Evolutionary conservation across 1,139 yeast genomes (phyloP).

Genomic region (Keqinozyma sinolaborantium): DNA sequence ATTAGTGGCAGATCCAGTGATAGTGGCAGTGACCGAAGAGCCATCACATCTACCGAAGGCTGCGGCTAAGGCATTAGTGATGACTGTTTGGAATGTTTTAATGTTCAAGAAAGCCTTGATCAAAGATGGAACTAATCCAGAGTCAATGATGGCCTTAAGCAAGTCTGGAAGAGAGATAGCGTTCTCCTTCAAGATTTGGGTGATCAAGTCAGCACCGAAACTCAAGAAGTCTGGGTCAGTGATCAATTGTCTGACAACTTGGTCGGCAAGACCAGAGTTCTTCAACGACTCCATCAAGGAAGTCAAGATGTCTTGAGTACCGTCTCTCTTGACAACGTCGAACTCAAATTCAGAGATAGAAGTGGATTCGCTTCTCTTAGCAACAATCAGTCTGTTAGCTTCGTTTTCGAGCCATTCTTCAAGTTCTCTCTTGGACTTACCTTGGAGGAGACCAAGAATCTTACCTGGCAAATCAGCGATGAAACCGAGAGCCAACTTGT

Average conservation of each 20-base stretch:
- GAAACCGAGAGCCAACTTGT: slow-evolving; percentile 29
- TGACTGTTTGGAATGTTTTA: slow-evolving; percentile 37
- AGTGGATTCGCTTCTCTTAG: slow-evolving; percentile 7
- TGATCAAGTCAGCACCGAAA: slow-evolving; percentile 40
- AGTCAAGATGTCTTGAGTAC: slow-evolving; percentile 20
- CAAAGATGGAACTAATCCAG: slow-evolving; percentile 39
- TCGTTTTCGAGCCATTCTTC: slow-evolving; percentile 1
- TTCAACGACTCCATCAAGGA: slow-evolving; percentile 45
- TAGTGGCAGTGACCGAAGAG: slow-evolving; percentile 22
- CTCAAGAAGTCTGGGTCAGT: slow-evolving; percentile 36
- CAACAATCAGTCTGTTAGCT: slow-evolving; percentile 4
- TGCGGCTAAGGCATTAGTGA: slow-evolving; percentile 45
- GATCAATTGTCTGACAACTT: slow-evolving; percentile 38
- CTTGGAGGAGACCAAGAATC: slow-evolving; percentile 21
- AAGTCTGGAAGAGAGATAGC: slow-evolving; percentile 28
- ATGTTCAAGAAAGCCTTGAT: slow-evolving; percentile 39
- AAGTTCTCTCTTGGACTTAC: slow-evolving; percentile 20
- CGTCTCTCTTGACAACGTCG: slow-evolving; percentile 3
- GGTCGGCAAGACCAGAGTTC: slow-evolving; percentile 41
- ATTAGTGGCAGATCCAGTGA: slow-evolving; percentile 16
- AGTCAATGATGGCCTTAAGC: slow-evolving; percentile 27
- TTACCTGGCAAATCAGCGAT: slow-evolving; percentile 28
- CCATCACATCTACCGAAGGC: slow-evolving; percentile 41
- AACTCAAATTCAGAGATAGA: neutral
- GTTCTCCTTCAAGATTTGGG: slow-evolving; percentile 25